Evolutionary conservation across 1,139 yeast species (phyloP).

Genomic region (Suhomyces kunorum): DNA sequence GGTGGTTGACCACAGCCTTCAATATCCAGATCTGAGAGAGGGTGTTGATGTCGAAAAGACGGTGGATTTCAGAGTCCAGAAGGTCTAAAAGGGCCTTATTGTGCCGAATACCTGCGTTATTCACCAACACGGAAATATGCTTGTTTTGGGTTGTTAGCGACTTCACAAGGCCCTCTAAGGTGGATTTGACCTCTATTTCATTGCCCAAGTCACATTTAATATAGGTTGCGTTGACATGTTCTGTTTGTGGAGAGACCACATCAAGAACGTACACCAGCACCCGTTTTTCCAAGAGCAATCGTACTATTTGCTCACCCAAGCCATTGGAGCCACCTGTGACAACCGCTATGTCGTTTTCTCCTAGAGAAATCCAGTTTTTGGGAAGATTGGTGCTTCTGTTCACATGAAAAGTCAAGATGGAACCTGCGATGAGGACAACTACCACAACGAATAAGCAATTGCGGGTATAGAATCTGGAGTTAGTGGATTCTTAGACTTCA

Average conservation of each 20-base stretch:
- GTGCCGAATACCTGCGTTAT: conserved; percentile 76
- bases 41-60: conserved; percentile 55
- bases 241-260: conserved; percentile 31
- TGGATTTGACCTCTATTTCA: conserved; percentile 26
- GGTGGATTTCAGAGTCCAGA: conserved; percentile 30
- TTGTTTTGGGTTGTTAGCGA: conserved; percentile 31
- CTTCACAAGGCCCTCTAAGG: conserved; percentile 26
- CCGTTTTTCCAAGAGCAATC: conserved; percentile 30
- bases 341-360: conserved; percentile 39
- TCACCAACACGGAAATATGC: conserved; percentile 55
- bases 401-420: neutral
- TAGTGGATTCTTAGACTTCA: neutral
- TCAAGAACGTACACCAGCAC: conserved; percentile 51
- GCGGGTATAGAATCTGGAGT: conserved; percentile 3
- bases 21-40: conserved; percentile 57
- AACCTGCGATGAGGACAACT: neutral
- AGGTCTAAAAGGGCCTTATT: conserved; percentile 43
- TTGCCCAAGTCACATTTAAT: conserved; percentile 54
- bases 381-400: conserved; percentile 7
- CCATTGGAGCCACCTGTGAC: conserved; percentile 72
- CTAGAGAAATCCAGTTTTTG: conserved; percentile 4
- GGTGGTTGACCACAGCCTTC: conserved; percentile 39
- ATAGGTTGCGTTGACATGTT: conserved; percentile 26
- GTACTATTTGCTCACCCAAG: conserved; percentile 51
- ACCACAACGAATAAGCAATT: neutral